Conservation (phyloP, 148 eudicot species). For the Rheum nobile region DNA sequence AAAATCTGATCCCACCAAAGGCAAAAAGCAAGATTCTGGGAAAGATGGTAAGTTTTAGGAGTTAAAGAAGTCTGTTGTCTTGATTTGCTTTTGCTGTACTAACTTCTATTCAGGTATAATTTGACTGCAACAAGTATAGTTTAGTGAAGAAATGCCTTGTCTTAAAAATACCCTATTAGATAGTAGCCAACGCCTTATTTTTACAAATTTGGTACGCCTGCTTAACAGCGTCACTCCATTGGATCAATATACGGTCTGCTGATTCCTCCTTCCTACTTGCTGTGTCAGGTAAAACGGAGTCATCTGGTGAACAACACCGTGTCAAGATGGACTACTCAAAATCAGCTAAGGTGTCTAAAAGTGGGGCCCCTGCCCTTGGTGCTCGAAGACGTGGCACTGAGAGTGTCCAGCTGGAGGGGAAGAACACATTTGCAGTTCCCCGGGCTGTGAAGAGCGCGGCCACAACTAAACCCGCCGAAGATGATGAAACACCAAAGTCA, state of each 20-base stretch:
- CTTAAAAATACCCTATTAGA: too few species aligned
- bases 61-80: constrained; percentile 24
- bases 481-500: constrained; percentile 68
- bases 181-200: neutral
- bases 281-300: neutral
- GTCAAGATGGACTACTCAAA: neutral
- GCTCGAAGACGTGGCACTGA: constrained; percentile 13
- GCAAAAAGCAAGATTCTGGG: constrained; percentile 33
- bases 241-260: neutral
- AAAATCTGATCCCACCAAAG: constrained; percentile 63
- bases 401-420: constrained; percentile 48
- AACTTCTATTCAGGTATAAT: neutral
- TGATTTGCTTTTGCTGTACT: neutral
- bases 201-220: neutral
- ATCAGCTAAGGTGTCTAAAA: neutral
- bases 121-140: neutral
- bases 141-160: neutral
- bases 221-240: neutral
- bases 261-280: neutral
- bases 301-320: neutral
- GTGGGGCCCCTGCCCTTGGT: neutral
- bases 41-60: constrained; percentile 14
- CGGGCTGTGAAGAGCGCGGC: constrained; percentile 40
- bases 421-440: constrained; percentile 81
- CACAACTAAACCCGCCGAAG: constrained; percentile 26